Percentiles rank a stretch among this genome's conserved stretches.
These are phyloP conservation scores for Logfia minima DNA, from an alignment of 129 eudicot genomes.

Conservation along the genomic window DNA sequence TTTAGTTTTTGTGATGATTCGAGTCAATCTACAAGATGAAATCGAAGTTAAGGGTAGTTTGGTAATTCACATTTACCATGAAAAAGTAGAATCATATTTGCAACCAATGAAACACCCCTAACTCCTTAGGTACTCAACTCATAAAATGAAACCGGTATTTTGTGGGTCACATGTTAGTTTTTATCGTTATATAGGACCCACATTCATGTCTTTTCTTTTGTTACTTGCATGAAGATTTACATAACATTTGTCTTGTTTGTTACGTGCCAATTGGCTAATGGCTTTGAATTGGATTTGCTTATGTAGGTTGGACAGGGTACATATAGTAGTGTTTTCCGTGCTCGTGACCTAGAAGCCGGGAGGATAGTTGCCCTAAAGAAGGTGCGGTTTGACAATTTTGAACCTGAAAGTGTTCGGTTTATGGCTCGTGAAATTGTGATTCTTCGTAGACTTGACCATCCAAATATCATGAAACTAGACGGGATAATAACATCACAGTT, in stretches of 20 bases:
- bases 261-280: conserved; percentile 12
- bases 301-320: conserved; percentile 90
- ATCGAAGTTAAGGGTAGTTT: neutral
- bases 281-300: conserved; percentile 8
- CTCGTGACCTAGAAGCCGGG: conserved; percentile 68
- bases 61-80: neutral
- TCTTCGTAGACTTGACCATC: conserved; percentile 90
- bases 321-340: conserved; percentile 87
- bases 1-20: conserved; percentile 1
- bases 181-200: neutral
- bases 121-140: neutral
- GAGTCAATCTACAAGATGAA: neutral
- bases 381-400: conserved; percentile 87
- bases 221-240: neutral
- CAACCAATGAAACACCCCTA: neutral
- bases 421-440: conserved; percentile 91
- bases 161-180: neutral
- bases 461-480: conserved; percentile 79
- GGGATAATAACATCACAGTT: conserved; percentile 75
- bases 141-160: too few relatives aligned
- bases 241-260: neutral
- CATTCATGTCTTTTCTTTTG: neutral
- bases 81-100: neutral
- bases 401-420: conserved; percentile 97
- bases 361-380: conserved; percentile 86